Evolutionary conservation across 2,329 filamentous ascomycete species (phyloP), one percentile per base, ranked within the genome.

Genomic region (Penicillium frequentans): DNA sequence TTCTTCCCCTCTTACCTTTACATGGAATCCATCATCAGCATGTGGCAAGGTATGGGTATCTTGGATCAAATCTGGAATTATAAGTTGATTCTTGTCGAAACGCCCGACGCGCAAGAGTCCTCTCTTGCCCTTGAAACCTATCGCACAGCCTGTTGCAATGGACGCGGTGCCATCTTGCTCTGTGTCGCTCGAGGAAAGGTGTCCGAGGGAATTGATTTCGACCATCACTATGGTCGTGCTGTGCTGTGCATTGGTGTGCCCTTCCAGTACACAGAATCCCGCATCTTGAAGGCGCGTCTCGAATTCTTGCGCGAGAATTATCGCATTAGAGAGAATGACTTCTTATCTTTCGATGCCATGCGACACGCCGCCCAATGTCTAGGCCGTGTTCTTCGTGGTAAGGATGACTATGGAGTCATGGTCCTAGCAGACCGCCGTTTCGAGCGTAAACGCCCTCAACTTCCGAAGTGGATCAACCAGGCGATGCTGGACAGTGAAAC

Each of bases 401-500:
- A 99, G 74, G 96, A 99, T 71, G 95, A 99, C 75, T 99, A 99
- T 74, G 95, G 95, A n/a, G 91, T 99, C 80, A 99, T 99, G 95
- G 93, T 99, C 5, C 82, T 99, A 27, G 95, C 96, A 2, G 95
- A 99, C 73, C 88, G 91, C 43, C 86, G 95, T 19, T 99, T 97
- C 75, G 88, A 91, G 72, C 96, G 95, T 79, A 98, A 98, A 77
- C 84, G 92, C 37, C 82, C 76, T 3, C 96, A 99, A 76, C 81
- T 99, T 27, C 95, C 95, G 11, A 96, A 96, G 72, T 99, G 95
- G 95, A 99, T 99, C 70, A 90, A 88, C 61, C 90, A 96, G 70
- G 92, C 90, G 3, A 82, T 99, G 58, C 81, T 90, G 31, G 92
- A 96, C 49, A 88, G 88, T 23, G 92, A 96, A 64, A 87, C 89